Conservation (phyloP, 208 protist genomes). For the Leishmania gerbilli region DNA sequence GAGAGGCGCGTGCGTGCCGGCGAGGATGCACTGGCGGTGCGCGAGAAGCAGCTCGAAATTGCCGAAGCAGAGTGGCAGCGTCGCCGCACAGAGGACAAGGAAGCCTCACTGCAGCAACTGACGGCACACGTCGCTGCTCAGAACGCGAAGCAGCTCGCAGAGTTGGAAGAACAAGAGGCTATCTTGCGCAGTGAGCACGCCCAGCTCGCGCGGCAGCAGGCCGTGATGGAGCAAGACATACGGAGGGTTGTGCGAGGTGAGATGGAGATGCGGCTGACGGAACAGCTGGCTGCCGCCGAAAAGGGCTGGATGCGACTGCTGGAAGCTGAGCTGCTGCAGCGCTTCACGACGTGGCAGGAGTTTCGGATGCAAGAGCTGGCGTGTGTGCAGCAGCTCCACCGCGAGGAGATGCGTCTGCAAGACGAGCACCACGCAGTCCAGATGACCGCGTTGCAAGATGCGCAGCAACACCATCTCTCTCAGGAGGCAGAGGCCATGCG, state of each 20-base stretch:
- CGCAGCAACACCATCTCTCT: slow-evolving; percentile 1
- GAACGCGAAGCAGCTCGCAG: slow-evolving; percentile 10
- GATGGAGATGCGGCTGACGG: slow-evolving; percentile 1
- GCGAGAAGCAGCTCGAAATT: slow-evolving; percentile 10
- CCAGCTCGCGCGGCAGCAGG: slow-evolving; percentile 19
- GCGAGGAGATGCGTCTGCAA: slow-evolving; percentile 14
- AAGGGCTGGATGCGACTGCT: slow-evolving; percentile 10
- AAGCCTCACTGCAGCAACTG: slow-evolving; percentile 2
- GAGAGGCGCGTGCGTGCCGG: slow-evolving; percentile 11
- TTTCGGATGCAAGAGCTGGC: slow-evolving; percentile 14
- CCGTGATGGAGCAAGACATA: slow-evolving; percentile 4
- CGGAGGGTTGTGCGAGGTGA: neutral
- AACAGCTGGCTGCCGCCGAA: slow-evolving; percentile 7
- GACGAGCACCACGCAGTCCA: slow-evolving; percentile 12
- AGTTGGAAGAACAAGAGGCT: slow-evolving; percentile 8
- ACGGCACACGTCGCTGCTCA: slow-evolving; percentile 11
- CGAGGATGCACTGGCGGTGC: slow-evolving; percentile 24
- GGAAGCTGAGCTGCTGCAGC: slow-evolving; percentile 13
- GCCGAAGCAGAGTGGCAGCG: slow-evolving; percentile 11
- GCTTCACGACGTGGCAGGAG: slow-evolving; percentile 21
- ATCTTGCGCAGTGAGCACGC: slow-evolving; percentile 14
- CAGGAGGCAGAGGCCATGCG: slow-evolving; percentile 14
- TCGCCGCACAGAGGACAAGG: slow-evolving; percentile 3
- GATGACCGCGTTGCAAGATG: slow-evolving; percentile 1
- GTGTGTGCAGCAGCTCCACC: slow-evolving; percentile 4